A percentile compares a stretch with the other conserved stretches of the same genome.
These are phyloP conservation scores for Fusarium sterilihyphosum DNA, from an alignment of 2,329 filamentous ascomycete genomes.

Conservation along the genomic window DNA sequence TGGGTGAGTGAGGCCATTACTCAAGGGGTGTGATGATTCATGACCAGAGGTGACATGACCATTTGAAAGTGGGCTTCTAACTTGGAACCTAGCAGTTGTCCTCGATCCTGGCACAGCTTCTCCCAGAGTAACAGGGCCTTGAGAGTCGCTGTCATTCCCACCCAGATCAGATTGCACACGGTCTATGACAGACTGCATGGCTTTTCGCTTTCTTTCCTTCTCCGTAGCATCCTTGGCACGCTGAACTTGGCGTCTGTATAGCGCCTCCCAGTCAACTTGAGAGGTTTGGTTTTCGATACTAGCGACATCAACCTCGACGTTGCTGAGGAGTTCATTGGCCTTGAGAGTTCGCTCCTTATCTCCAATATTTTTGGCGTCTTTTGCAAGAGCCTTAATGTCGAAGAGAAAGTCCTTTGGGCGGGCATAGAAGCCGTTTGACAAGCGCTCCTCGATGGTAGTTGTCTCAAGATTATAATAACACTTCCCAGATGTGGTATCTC, in stretches of 20 bases:
- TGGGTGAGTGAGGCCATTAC: slow-evolving; percentile 66
- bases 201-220: slow-evolving; percentile 70
- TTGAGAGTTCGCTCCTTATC: slow-evolving; percentile 86
- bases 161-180: slow-evolving; percentile 62
- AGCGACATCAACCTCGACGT: slow-evolving; percentile 92
- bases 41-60: slow-evolving; percentile 56
- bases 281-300: slow-evolving; percentile 75
- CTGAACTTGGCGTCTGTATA: slow-evolving; percentile 78
- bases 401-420: slow-evolving; percentile 88
- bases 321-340: slow-evolving; percentile 89
- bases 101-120: slow-evolving; percentile 67
- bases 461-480: slow-evolving; percentile 97
- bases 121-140: slow-evolving; percentile 69
- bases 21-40: slow-evolving; percentile 54
- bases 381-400: slow-evolving; percentile 85
- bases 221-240: slow-evolving; percentile 69
- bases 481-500: slow-evolving; percentile 79
- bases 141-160: slow-evolving; percentile 63
- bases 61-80: slow-evolving; percentile 69
- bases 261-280: slow-evolving; percentile 80
- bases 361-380: slow-evolving; percentile 84
- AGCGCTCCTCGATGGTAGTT: slow-evolving; percentile 91
- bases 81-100: slow-evolving; percentile 65
- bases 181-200: slow-evolving; percentile 65
- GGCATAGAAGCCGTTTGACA: slow-evolving; percentile 96